Percentiles rank a stretch among this genome's conserved stretches.
Conservation (phyloP, 495 filamentous ascomycete species). For the Xylaria palmicola region DNA sequence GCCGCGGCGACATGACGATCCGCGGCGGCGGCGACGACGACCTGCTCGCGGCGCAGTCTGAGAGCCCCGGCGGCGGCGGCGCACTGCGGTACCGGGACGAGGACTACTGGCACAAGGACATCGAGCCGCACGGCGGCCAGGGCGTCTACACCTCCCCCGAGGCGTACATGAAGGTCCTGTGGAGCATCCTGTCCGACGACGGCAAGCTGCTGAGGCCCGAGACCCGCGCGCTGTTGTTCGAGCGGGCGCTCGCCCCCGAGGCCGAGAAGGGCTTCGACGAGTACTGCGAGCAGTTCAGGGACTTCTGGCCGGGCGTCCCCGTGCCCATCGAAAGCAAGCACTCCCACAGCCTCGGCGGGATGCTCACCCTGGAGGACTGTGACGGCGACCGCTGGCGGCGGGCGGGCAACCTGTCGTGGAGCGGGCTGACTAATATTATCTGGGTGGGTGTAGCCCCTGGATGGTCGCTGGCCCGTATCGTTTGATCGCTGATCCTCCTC, state of each 20-base stretch:
- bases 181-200: slow-evolving; percentile 12
- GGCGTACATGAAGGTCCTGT: slow-evolving; percentile 11
- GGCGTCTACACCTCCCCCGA: slow-evolving; percentile 10
- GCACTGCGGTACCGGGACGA: slow-evolving; percentile 2
- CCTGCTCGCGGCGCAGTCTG: not conserved
- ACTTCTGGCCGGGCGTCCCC: not conserved
- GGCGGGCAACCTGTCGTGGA: slow-evolving; percentile 14
- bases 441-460: slow-evolving; percentile 13
- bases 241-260: slow-evolving; percentile 1
- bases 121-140: slow-evolving; percentile 4
- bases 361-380: slow-evolving; percentile 9
- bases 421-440: slow-evolving; percentile 4
- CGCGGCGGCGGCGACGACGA: slow-evolving; percentile 6
- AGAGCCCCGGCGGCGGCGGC: not conserved
- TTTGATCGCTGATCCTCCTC: not conserved
- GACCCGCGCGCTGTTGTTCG: slow-evolving; percentile 7
- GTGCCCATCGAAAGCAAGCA: not conserved
- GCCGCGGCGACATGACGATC: slow-evolving; percentile 20
- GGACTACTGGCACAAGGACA: slow-evolving; percentile 3
- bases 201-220: slow-evolving; percentile 4
- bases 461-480: not conserved
- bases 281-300: slow-evolving; percentile 1
- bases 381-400: slow-evolving; percentile 14
- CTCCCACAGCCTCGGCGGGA: not conserved
- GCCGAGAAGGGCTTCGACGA: not conserved